These are phyloP conservation scores for Auriscalpium orientale DNA, from an alignment of 768 basidiomycete species.

Conservation along the genomic window DNA sequence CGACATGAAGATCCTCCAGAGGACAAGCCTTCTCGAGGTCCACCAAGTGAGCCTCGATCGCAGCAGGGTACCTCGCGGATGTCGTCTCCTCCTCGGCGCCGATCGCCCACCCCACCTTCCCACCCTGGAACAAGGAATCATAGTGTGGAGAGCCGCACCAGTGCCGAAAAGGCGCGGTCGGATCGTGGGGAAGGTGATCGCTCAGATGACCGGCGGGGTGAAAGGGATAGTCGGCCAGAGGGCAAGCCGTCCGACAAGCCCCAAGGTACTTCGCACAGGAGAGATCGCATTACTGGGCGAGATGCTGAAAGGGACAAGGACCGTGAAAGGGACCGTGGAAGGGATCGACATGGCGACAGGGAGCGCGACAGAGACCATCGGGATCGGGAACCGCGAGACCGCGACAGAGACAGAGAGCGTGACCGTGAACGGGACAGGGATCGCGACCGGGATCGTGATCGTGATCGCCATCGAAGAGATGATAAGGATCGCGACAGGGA, in stretches of 20 bases:
- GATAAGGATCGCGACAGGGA: constrained; percentile 56
- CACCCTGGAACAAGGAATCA: constrained; percentile 62
- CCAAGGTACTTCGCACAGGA: constrained; percentile 33
- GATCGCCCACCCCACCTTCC: constrained; percentile 59
- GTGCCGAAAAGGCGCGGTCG: constrained; percentile 53
- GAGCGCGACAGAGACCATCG: constrained; percentile 17
- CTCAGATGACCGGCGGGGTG: constrained; percentile 44
- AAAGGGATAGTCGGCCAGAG: constrained; percentile 42
- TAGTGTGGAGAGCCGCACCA: constrained; percentile 66
- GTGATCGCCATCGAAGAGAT: constrained; percentile 27
- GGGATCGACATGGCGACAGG: constrained; percentile 20
- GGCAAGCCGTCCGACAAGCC: constrained; percentile 34
- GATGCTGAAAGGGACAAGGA: constrained; percentile 16
- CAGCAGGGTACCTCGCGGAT: constrained; percentile 41
- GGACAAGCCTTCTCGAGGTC: constrained; percentile 14
- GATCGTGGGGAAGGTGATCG: constrained; percentile 43
- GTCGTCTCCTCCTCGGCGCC: constrained; percentile 50
- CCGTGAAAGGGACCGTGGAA: constrained; percentile 20
- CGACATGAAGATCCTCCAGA: constrained; percentile 35
- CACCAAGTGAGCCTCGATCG: constrained; percentile 31
- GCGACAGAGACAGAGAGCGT: constrained; percentile 15
- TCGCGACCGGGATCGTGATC: constrained; percentile 19
- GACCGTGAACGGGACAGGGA: constrained; percentile 18
- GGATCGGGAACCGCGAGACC: constrained; percentile 17
- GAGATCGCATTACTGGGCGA: constrained; percentile 34